Evolutionary conservation across 495 filamentous ascomycete species (phyloP).

Genomic region (Chaetomium cochliodes): DNA sequence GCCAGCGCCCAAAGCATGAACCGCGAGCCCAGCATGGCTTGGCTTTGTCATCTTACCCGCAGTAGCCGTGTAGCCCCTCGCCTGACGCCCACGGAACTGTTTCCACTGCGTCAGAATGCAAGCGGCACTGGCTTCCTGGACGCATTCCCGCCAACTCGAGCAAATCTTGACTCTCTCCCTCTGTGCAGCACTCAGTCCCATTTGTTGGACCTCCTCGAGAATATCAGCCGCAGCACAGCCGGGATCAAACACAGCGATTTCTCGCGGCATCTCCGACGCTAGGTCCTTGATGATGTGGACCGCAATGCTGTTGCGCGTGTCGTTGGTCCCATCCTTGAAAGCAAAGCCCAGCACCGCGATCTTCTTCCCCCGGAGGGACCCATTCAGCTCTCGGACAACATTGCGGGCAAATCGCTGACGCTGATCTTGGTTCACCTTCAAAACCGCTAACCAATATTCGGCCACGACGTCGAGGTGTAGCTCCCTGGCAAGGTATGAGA

Average conservation of each 20-base stretch:
- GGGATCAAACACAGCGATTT: slow-evolving; percentile 76
- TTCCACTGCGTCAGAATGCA: slow-evolving; percentile 37
- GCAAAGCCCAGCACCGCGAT: slow-evolving; percentile 73
- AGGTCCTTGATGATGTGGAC: slow-evolving; percentile 65
- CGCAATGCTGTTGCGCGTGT: slow-evolving; percentile 71
- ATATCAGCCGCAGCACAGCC: slow-evolving; percentile 51
- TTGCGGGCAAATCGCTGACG: slow-evolving; percentile 63
- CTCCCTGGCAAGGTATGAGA: slow-evolving; percentile 71
- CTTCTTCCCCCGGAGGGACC: slow-evolving; percentile 68
- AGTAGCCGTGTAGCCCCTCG: background rate
- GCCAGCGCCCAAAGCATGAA: background rate
- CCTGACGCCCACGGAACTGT: slow-evolving; percentile 33
- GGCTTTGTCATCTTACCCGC: slow-evolving; percentile 13
- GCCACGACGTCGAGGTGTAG: slow-evolving; percentile 70
- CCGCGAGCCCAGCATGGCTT: background rate
- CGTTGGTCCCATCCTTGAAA: slow-evolving; percentile 80
- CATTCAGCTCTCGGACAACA: slow-evolving; percentile 65
- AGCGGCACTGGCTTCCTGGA: slow-evolving; percentile 37
- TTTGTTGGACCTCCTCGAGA: slow-evolving; percentile 42
- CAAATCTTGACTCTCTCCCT: slow-evolving; percentile 43
- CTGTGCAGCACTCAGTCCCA: slow-evolving; percentile 35
- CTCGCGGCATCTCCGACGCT: slow-evolving; percentile 58
- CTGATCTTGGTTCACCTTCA: slow-evolving; percentile 76
- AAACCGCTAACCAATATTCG: slow-evolving; percentile 71
- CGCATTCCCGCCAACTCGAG: slow-evolving; percentile 47